phyloP scores from a whole-genome alignment of 2,329 filamentous ascomycete genomes.

The Sclerotinia nivalis region DNA sequence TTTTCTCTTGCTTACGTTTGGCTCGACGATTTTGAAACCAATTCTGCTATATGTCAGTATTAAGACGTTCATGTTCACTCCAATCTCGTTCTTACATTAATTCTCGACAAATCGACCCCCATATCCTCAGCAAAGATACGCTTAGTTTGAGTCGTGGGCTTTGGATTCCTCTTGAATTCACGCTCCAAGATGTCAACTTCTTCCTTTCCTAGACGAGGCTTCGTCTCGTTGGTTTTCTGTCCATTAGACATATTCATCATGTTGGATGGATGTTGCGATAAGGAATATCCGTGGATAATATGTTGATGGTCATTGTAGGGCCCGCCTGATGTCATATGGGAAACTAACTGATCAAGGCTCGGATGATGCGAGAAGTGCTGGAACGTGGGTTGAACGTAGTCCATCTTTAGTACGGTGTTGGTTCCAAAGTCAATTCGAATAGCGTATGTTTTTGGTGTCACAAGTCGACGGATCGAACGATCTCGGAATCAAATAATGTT shows the following conservation, averaged over 20 bases:
- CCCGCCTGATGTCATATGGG: conserved; percentile 23
- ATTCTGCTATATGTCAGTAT: conserved; percentile 49
- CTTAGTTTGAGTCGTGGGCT: conserved; percentile 63
- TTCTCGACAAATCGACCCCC: conserved; percentile 62
- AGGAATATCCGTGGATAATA: conserved; percentile 30
- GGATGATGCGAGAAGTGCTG: conserved; percentile 27
- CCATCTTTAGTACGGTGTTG: conserved; percentile 30
- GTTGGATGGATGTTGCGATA: conserved; percentile 40
- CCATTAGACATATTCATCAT: conserved; percentile 34
- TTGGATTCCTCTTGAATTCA: conserved; percentile 64
- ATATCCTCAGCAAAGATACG: conserved; percentile 61
- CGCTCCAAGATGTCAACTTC: conserved; percentile 60
- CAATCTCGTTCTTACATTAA: conserved; percentile 53
- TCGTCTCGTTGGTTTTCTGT: conserved; percentile 38
- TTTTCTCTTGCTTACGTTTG: conserved; percentile 55
- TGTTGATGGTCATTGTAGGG: conserved; percentile 30
- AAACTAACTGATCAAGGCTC: conserved; percentile 29
- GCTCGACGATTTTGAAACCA: conserved; percentile 70
- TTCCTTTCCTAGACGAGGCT: conserved; percentile 53
- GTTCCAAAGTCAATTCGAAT: not conserved
- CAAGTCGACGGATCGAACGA: not conserved
- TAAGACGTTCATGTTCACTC: not conserved
- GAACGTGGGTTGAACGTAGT: conserved; percentile 34
- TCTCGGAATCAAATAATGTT: not conserved
- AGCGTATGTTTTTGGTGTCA: not conserved